Conservation (phyloP, 2,329 filamentous ascomycete species). For the Uncinocarpus reesii region DNA sequence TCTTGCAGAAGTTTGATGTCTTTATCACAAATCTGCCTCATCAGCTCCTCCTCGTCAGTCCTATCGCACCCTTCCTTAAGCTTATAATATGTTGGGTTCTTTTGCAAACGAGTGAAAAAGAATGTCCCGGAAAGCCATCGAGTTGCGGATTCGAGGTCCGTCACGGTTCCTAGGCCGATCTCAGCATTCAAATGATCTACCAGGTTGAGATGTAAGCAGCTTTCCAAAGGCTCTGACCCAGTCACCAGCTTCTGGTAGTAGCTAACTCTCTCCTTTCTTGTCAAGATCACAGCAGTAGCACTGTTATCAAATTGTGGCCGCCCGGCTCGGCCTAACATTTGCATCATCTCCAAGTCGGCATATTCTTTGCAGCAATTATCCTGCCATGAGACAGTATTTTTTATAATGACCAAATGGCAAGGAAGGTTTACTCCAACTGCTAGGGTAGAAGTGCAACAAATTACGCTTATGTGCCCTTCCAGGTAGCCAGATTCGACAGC, state of each 20-base stretch:
- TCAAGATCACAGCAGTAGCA: slow-evolving; percentile 71
- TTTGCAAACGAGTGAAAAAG: slow-evolving; percentile 60
- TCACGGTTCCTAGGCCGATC: slow-evolving; percentile 64
- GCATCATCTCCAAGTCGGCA: slow-evolving; percentile 75
- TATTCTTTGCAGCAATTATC: slow-evolving; percentile 56
- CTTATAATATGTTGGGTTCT: slow-evolving; percentile 62
- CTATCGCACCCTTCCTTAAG: slow-evolving; percentile 45
- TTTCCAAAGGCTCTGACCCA: slow-evolving; percentile 64
- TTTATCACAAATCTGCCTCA: slow-evolving; percentile 60
- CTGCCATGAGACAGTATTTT: slow-evolving; percentile 62
- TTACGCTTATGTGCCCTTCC: slow-evolving; percentile 61
- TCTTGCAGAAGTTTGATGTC: slow-evolving; percentile 57
- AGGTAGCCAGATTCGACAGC: slow-evolving; percentile 59
- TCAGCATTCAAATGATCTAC: slow-evolving; percentile 80
- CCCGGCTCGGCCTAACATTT: slow-evolving; percentile 79
- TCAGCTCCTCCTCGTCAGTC: slow-evolving; percentile 49
- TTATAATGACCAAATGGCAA: slow-evolving; percentile 72
- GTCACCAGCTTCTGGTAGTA: slow-evolving; percentile 65
- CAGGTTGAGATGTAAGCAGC: slow-evolving; percentile 64
- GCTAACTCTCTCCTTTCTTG: slow-evolving; percentile 51
- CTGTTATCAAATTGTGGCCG: slow-evolving; percentile 71
- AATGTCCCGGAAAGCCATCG: slow-evolving; percentile 70
- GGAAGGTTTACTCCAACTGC: slow-evolving; percentile 77
- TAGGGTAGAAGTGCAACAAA: slow-evolving; percentile 79
- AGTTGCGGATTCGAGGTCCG: slow-evolving; percentile 53